Base-by-base conservation (phyloP, 129 eudicot genomes). In the Escallonia herrerae region DNA sequence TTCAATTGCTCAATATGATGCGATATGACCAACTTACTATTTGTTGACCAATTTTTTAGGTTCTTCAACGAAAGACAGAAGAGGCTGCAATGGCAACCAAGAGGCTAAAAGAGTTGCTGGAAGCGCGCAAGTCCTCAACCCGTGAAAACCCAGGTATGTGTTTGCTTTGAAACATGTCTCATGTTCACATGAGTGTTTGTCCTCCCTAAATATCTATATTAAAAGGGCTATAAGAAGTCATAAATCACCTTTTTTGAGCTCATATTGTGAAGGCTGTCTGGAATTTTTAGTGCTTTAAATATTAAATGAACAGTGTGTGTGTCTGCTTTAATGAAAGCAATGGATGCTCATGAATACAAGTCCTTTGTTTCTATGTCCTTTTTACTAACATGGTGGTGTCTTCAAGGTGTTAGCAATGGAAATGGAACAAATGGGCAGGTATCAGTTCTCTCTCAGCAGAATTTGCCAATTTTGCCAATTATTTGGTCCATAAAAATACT, bases 1-100 rank as follows among this genome's bases (percentile, higher is more conserved):
- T 51, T 11, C 56, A 45, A 45, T 6, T 51, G 11, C 4, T n/a
- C 12, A 51, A 51, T 6, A 51, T 51, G 4, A 33, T 58, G 14
- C 46, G 15, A 10, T 15, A 59, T 13, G 14, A 53, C 4, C 14
- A 53, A 53, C 15, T 13, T 13, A 11, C 58, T 2, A 53, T n/a
- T 53, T 53, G 15, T 53, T 3, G 33, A 22, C 33, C 9, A 66
- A 72, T 49, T 33, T 70, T 72, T 71, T 81, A 94, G 99, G 99
- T 94, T 76, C 97, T 94, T 65, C 99, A 94, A 75, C 77, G 99
- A 78, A 94, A 94, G 79, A 94, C 97, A 59, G 99, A 94, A 77
- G 99, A 94, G 83, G 99, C 99, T 80, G 97, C 99, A 71, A 82
- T 94, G 95, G 97, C 97, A 13, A 94, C 99, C 70, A 94, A 89